A percentile compares a stretch with the other conserved stretches of the same genome.
These are phyloP conservation scores for Phlegmacium glaucopus DNA, from an alignment of 768 basidiomycete genomes.

Conservation along the genomic window DNA sequence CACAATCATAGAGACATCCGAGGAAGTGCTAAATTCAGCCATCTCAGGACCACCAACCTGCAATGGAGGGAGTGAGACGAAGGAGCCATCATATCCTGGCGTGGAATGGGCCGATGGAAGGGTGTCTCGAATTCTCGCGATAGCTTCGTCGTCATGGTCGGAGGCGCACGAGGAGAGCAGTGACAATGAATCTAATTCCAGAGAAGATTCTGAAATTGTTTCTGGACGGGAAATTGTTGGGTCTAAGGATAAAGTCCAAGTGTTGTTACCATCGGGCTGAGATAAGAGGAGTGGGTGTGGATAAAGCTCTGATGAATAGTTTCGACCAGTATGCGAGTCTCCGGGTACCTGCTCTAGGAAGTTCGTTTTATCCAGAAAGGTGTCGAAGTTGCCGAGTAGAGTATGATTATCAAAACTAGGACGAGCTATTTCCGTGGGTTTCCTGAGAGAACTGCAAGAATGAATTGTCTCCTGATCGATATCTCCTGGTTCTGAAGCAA, in stretches of 20 bases:
- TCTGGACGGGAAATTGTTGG: conserved; percentile 13
- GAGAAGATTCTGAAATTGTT: conserved; percentile 7
- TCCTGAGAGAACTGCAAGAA: too few species aligned
- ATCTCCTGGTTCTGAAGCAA: too few species aligned
- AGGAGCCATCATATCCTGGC: not conserved
- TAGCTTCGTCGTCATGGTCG: conserved; percentile 1
- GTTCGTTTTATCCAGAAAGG: too few species aligned
- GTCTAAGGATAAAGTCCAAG: conserved; percentile 29
- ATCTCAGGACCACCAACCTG: not conserved
- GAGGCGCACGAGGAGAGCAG: conserved; percentile 3
- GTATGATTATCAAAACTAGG: too few species aligned
- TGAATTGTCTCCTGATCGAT: too few species aligned
- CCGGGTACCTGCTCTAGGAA: too few species aligned
- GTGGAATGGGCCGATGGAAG: not conserved
- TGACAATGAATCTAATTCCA: conserved; percentile 10
- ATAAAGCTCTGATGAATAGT: not conserved
- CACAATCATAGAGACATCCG: not conserved
- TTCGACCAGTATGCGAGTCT: not conserved
- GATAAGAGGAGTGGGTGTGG: conserved; percentile 11
- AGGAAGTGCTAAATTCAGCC: not conserved
- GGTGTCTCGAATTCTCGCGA: not conserved
- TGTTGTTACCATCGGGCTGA: conserved; percentile 25
- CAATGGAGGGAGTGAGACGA: not conserved
- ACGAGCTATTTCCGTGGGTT: too few species aligned
- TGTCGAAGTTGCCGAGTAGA: too few species aligned